A percentile compares a stretch with the other conserved stretches of the same genome.
Conservation (phyloP, 164 flowering plant genomes). For the Umbilicus rupestris region DNA sequence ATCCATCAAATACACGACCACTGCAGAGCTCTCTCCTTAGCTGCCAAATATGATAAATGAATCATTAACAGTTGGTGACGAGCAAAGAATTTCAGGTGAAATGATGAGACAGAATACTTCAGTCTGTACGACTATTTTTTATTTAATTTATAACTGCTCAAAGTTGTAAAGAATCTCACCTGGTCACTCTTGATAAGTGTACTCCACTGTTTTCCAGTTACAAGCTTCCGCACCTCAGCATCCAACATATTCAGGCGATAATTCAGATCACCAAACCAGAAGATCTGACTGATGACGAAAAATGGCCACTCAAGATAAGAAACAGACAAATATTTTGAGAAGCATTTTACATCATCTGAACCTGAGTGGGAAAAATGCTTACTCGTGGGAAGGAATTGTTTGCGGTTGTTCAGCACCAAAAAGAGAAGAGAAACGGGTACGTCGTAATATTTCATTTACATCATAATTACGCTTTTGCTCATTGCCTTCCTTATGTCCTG, state of each 20-base stretch:
- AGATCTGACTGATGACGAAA: conserved; percentile 55
- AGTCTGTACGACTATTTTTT: no score
- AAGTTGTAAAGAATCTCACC: conserved; percentile 28
- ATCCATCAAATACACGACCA: conserved; percentile 82
- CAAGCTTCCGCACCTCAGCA: conserved; percentile 65
- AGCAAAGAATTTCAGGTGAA: no score
- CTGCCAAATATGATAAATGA: conserved; percentile 28
- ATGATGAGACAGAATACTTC: no score
- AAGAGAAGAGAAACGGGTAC: conserved; percentile 67
- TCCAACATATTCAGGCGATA: conserved; percentile 86
- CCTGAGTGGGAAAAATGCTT: conserved; percentile 19
- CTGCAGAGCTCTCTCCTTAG: conserved; percentile 53
- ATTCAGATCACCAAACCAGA: conserved; percentile 98
- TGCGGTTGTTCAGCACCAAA: conserved; percentile 55
- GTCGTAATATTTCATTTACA: conserved; percentile 68
- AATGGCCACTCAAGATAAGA: neutral
- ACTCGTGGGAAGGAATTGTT: conserved; percentile 91
- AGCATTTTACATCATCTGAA: neutral
- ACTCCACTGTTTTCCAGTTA: conserved; percentile 60
- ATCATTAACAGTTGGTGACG: neutral
- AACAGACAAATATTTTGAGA: neutral
- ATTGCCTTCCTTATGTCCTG: conserved; percentile 87
- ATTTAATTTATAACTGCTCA: no score
- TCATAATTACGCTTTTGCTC: conserved; percentile 76
- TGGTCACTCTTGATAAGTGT: conserved; percentile 71